Evolutionary conservation across 495 filamentous ascomycete genomes (phyloP).

Genomic region (Xanthoparmelia taractica): DNA sequence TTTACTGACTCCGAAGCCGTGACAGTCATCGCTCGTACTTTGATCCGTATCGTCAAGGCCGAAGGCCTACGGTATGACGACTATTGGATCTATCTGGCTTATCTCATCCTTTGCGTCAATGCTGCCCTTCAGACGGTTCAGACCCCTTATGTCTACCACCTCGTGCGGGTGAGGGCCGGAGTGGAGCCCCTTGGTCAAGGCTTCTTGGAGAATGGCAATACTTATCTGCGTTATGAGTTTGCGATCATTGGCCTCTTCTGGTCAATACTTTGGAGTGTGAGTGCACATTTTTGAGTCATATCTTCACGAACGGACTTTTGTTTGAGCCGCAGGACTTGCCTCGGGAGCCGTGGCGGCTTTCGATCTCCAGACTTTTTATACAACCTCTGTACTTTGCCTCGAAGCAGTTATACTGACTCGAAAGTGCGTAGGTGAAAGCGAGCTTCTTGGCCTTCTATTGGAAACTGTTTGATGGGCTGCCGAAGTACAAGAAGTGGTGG

Average conservation of each 20-base stretch:
- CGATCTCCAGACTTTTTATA: not conserved
- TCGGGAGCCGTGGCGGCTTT: not conserved
- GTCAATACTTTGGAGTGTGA: conserved; percentile 9
- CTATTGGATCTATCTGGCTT: conserved; percentile 37
- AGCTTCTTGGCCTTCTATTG: conserved; percentile 43
- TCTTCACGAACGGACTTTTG: not conserved
- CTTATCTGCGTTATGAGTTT: conserved; percentile 12
- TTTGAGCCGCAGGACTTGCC: not conserved
- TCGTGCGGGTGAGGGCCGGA: conserved; percentile 29
- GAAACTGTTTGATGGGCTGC: conserved; percentile 36
- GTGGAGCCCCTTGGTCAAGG: conserved; percentile 26
- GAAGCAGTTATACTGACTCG: not conserved
- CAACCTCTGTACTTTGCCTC: not conserved
- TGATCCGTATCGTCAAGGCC: conserved; percentile 32
- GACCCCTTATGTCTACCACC: conserved; percentile 37
- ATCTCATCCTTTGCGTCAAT: conserved; percentile 33
- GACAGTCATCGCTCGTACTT: conserved; percentile 31
- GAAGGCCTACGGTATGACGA: conserved; percentile 35
- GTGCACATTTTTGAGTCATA: not conserved
- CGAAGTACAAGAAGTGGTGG: conserved; percentile 36
- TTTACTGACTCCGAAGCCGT: not conserved
- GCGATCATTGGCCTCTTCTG: conserved; percentile 6
- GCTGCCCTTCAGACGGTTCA: conserved; percentile 41
- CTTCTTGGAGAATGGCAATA: conserved; percentile 40
- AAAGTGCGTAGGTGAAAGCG: conserved; percentile 19